These are phyloP conservation scores for Fomitopsis pulvina DNA, from an alignment of 768 basidiomycete species.

Conservation along the genomic window DNA sequence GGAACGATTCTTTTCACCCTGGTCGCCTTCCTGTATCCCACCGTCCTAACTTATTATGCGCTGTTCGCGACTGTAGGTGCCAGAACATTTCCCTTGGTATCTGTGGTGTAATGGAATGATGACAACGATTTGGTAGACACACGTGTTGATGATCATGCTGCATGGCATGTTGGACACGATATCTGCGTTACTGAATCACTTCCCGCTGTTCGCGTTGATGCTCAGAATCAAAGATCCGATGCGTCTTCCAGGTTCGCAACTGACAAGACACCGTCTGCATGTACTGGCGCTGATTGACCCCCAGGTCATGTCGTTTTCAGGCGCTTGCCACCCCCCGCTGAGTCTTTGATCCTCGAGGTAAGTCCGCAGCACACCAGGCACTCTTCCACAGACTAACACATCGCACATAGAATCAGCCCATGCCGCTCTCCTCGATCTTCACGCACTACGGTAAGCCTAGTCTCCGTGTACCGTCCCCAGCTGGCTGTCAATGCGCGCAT, in stretches of 20 bases:
- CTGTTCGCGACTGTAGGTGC: conserved; percentile 76
- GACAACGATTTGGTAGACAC: conserved; percentile 33
- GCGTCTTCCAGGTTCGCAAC: conserved; percentile 64
- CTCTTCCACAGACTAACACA: not conserved
- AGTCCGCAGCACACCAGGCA: not conserved
- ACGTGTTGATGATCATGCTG: conserved; percentile 45
- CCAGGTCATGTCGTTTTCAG: not conserved
- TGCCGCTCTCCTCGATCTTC: conserved; percentile 15
- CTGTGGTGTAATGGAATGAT: not conserved
- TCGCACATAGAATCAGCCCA: conserved; percentile 11
- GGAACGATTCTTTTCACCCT: conserved; percentile 88
- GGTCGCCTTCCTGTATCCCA: conserved; percentile 76
- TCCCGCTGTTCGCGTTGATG: conserved; percentile 86
- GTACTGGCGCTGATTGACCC: not conserved
- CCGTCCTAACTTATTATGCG: conserved; percentile 78
- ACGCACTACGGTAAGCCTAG: conserved; percentile 14
- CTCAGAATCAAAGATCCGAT: conserved; percentile 77
- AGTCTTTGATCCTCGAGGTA: conserved; percentile 10
- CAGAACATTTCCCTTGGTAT: conserved; percentile 17
- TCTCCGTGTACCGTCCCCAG: not conserved
- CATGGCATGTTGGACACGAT: conserved; percentile 59
- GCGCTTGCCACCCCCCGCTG: not conserved
- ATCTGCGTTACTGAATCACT: conserved; percentile 83
- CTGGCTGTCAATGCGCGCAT: not conserved
- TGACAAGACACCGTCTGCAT: not conserved